Base-by-base conservation (phyloP, 116 monocot genomes). In the Phalaenopsis hybrid region DNA sequence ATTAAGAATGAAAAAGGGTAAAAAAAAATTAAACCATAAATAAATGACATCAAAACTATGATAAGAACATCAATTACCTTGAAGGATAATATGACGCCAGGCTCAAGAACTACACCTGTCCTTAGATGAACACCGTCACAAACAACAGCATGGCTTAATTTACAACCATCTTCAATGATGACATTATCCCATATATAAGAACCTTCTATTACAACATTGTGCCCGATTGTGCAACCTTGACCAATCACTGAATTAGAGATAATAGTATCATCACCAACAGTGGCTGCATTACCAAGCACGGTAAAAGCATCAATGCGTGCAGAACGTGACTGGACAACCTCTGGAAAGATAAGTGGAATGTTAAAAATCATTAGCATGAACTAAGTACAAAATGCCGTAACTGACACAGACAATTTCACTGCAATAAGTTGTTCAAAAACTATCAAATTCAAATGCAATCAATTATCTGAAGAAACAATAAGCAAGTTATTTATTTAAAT, bases 151-250 rank as follows among this genome's bases (percentile, higher is more conserved):
- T 95, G 83, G 79, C 82, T 91, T 73, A 99, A 48, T 86, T 87
- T 90, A 84, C 99, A 93, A 23, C 88, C 88, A 86, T 99, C 92
- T 93, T 99, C 99, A 83, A 99, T 99, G 18, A 81, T 91, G 65
- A 95, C 99, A 82, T 92, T 89, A 88, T 92, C 92, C 99, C 99
- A 99, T 78, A 99, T 89, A 81, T 91, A 95, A 55, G 86, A 95
- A 18, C 92, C 89, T 58, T 95, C 76, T 34, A 99, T 89, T n/a
- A 75, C 85, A 81, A 99, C 99, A 89, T 95, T 99, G 83, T 80
- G 46, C 6, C 99, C 99, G 78, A 99, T 92, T 52, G 75, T 80
- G 82, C 99, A 99, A 72, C 85, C 82, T 87, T 86, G 80, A 74
- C 99, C 99, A 81, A 99, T 86, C 83, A 95, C 89, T 70, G 99